Percentiles rank a stretch among this genome's conserved stretches.
These are phyloP conservation scores for Chenopodium formosanum DNA, from an alignment of 148 eudicot species.

Conservation along the genomic window DNA sequence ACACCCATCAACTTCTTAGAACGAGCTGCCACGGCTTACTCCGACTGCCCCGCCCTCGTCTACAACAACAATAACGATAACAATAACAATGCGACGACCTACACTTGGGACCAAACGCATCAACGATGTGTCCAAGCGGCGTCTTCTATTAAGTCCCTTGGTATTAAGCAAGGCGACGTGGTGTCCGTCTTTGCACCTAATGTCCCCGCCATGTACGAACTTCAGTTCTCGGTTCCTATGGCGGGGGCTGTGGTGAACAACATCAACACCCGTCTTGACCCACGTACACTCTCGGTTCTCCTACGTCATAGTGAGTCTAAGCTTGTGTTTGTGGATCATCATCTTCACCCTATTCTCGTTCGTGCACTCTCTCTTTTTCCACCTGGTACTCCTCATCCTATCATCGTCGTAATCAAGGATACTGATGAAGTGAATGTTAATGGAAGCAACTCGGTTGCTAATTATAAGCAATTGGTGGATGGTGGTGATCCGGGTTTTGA, in stretches of 20 bases:
- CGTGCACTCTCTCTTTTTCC: conserved; percentile 36
- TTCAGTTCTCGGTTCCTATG: conserved; percentile 79
- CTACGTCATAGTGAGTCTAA: conserved; percentile 40
- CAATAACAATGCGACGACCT: neutral
- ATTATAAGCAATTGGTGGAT: conserved; percentile 27
- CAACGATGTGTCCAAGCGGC: conserved; percentile 55
- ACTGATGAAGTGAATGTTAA: neutral
- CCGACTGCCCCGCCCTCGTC: conserved; percentile 51
- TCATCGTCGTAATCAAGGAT: conserved; percentile 26
- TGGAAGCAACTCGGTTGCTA: neutral
- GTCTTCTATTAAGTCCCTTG: conserved; percentile 51
- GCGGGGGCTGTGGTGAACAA: conserved; percentile 53
- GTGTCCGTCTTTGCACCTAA: conserved; percentile 75
- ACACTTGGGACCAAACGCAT: conserved; percentile 67
- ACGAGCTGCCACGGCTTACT: conserved; percentile 55
- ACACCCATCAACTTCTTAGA: conserved; percentile 63
- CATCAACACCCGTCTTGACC: conserved; percentile 51
- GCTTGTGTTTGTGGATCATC: conserved; percentile 38
- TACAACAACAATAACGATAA: conserved; percentile 27
- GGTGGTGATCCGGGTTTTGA: conserved; percentile 38
- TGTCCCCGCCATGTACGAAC: conserved; percentile 72
- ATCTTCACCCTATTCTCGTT: conserved; percentile 22
- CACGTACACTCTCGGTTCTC: conserved; percentile 40
- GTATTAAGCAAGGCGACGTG: conserved; percentile 41
- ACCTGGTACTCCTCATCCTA: conserved; percentile 5